Base-by-base conservation (phyloP, 306 rosid genomes). In the Begonia fuchsioides region DNA sequence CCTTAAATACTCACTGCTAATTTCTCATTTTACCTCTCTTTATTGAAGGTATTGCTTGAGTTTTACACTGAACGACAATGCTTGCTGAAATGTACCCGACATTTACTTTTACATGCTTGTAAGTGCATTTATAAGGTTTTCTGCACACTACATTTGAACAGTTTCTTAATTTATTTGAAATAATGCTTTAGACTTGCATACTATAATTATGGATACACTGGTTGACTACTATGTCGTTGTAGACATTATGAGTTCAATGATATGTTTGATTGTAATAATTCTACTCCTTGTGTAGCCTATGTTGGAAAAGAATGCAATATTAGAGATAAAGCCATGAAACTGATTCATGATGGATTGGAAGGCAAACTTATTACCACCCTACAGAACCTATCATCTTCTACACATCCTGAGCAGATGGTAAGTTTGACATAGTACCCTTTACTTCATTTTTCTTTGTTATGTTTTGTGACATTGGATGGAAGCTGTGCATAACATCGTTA, bases 1-100 rank as follows among this genome's bases (percentile, higher is more conserved):
- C 14, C 46, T 43, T 35, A 55, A 51, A 40, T 26, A 26, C 7
- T 57, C 18, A 46, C 56, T 20, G 50, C 19, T 39, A 18, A 49
- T 59, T 60, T 17, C 26, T 58, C 50, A 49, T 15, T 35, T 46
- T 49, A 17, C 47, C 53, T 39, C 10, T 38, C 32, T 17, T 51
- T 52, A 26, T 40, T 70, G 72, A 57, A 88, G 97, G 60, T 72
- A 56, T 51, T 74, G 16, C 72, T 88, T 66, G 75, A 84, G 54
- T 88, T 83, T 72, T 81, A 83, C 66, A 74, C 65, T 68, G 97
- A 88, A 71, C 73, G 97, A 3, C 97, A 88, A 56, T 88, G 93
- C 83, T 63, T 88, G 75, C 81, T 88, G 66, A 88, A 88, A 55
- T 88, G 97, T 71, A 72, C 82, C 55, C 76, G 93, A 64, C 72